These are phyloP conservation scores for Calocera cornea DNA, from an alignment of 768 basidiomycete species.

Conservation along the genomic window DNA sequence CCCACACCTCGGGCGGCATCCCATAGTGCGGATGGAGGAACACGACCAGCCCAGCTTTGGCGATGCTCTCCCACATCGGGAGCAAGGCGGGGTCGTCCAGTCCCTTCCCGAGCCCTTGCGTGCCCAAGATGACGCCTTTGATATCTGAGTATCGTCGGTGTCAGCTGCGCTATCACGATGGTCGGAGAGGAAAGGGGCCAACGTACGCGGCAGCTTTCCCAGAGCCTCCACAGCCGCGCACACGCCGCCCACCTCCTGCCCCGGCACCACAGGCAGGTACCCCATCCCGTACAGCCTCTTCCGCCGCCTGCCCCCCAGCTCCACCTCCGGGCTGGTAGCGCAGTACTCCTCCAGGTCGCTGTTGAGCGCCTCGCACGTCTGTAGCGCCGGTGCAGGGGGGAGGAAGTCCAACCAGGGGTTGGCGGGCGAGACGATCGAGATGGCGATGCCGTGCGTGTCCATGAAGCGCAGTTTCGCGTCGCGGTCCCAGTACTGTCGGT, in stretches of 20 bases:
- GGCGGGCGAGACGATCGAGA: constrained; percentile 48
- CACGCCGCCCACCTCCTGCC: background rate
- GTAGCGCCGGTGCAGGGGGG: constrained; percentile 47
- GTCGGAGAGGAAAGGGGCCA: constrained; percentile 34
- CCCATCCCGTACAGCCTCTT: constrained; percentile 74
- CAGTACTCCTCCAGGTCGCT: constrained; percentile 68
- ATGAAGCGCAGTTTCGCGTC: constrained; percentile 72
- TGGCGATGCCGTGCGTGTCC: constrained; percentile 66
- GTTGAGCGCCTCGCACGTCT: constrained; percentile 59
- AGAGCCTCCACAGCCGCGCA: background rate
- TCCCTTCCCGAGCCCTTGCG: constrained; percentile 60
- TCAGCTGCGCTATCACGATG: constrained; percentile 17
- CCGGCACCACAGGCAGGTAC: constrained; percentile 66
- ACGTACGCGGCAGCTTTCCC: constrained; percentile 29
- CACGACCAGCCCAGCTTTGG: constrained; percentile 52
- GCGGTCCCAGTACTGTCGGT: constrained; percentile 55
- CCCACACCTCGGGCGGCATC: constrained; percentile 54
- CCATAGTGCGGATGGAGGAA: constrained; percentile 86
- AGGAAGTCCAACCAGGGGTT: constrained; percentile 92
- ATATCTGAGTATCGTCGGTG: constrained; percentile 54
- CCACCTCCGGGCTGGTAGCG: constrained; percentile 40
- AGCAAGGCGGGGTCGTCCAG: constrained; percentile 68
- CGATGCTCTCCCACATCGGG: constrained; percentile 69
- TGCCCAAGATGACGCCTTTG: constrained; percentile 70
- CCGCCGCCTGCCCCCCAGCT: constrained; percentile 25